Evolutionary conservation across 2,329 filamentous ascomycete species (phyloP).

Genomic region (Pyricularia sp.): DNA sequence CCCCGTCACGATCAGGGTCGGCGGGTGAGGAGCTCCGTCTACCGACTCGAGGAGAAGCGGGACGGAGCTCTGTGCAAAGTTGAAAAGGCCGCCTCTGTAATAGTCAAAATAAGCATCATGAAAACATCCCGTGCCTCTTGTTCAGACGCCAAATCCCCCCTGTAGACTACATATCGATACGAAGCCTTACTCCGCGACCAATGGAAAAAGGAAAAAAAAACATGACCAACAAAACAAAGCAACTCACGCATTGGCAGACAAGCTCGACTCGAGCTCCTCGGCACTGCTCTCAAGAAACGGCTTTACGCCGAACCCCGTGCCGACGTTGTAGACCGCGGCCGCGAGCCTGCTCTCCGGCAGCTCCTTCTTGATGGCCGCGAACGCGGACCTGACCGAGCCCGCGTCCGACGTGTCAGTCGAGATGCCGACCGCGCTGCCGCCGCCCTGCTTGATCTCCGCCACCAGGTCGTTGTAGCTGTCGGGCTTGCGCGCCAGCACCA

Average conservation of each 20-base stretch:
- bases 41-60: slow-evolving; percentile 61
- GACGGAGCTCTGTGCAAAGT: slow-evolving; percentile 64
- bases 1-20: slow-evolving; percentile 76
- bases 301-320: slow-evolving; percentile 38
- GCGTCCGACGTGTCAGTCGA: slow-evolving; percentile 53
- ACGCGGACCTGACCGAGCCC: slow-evolving; percentile 42
- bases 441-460: slow-evolving; percentile 55
- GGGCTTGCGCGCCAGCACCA: slow-evolving; percentile 61
- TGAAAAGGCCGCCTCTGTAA: slow-evolving; percentile 56
- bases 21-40: slow-evolving; percentile 49
- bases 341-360: slow-evolving; percentile 39
- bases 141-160: neutral
- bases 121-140: neutral
- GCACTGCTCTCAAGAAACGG: slow-evolving; percentile 48
- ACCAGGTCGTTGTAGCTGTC: slow-evolving; percentile 59
- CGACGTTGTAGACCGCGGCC: slow-evolving; percentile 65
- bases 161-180: neutral
- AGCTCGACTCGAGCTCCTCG: slow-evolving; percentile 38
- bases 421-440: slow-evolving; percentile 64
- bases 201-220: neutral
- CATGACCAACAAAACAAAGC: neutral
- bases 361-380: slow-evolving; percentile 47
- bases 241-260: slow-evolving; percentile 39
- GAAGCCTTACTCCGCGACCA: too few relatives aligned
- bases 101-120: neutral